Base-by-base conservation (phyloP, 768 basidiomycete genomes). In the Cyclocybe cylindracea region DNA sequence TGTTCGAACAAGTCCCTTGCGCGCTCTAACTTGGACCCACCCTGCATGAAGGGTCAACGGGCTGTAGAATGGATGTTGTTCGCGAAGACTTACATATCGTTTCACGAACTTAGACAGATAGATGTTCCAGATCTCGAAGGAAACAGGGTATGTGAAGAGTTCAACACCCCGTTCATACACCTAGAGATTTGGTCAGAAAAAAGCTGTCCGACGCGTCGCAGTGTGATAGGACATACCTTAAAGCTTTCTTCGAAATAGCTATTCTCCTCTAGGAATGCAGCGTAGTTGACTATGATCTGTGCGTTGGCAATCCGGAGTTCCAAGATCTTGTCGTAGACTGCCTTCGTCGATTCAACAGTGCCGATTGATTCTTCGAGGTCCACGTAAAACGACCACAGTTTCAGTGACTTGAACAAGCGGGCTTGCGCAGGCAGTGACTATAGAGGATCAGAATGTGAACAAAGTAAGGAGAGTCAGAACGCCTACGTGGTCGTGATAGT, bases 71-170 rank as follows among this genome's bases (percentile, higher is more conserved):
- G 16, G n/a, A 7, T 5, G 0, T 10, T 8, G 4, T 46, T 24
- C 9, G 50, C 34, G 19, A 48, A 53, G 5, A 79, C 89, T 66
- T 61, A 95, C 93, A 71, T 95, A 98, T 71, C 97, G 90, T 70
- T 93, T 94, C 53, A 95, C 83, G 67, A 99, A 99, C 70, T 98
- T 98, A 39, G 92, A 87, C 14, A 99, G 73, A 69, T 98, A 99
- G 47, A 97, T 97, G 68, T 99, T 98, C 96, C 97, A 98, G 57
- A 99, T 86, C 71, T 99, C 97, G 68, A 98, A 98, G 3, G 94
- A 95, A 54, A 98, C 86, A 0, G 97, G 97, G 78, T 92, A 98
- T 7, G 95, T 96, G 76, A 98, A 98, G 31, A 98, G 74, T 57
- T 98, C 96, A 8, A 96, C 93, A 42, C 97, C 97, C 19, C 95